phyloP scores from a whole-genome alignment of 164 flowering plant genomes.

The Cinnamomum micranthum region DNA sequence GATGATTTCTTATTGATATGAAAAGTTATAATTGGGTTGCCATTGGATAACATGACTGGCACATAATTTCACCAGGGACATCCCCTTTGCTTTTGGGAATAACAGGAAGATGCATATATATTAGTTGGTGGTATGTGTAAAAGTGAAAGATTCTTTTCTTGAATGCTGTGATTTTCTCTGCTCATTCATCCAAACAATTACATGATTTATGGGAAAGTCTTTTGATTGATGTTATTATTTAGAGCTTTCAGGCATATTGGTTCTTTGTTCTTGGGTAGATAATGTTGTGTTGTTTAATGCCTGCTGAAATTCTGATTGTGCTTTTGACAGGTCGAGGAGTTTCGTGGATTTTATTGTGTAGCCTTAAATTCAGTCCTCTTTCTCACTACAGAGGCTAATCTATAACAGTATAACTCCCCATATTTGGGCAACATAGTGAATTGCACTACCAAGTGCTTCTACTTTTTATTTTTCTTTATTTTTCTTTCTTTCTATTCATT shows the following conservation, averaged over 20 bases:
- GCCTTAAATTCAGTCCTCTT: neutral
- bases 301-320: constrained; percentile 2
- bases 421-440: constrained; percentile 13
- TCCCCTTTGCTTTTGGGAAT: neutral
- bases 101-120: neutral
- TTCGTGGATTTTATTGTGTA: neutral
- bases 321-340: constrained; percentile 9
- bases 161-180: neutral
- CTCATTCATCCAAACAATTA: neutral
- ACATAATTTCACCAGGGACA: neutral
- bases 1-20: neutral
- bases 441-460: constrained; percentile 9
- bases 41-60: neutral
- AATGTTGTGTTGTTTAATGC: neutral
- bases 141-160: neutral
- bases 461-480: neutral
- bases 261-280: constrained; percentile 1
- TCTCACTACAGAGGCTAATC: neutral
- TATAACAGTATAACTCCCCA: too few relatives aligned
- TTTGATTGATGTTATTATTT: neutral
- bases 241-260: neutral
- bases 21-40: neutral
- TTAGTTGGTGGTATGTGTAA: neutral
- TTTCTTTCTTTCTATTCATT: neutral
- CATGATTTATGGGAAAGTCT: neutral